Evolutionary conservation across 2,329 filamentous ascomycete genomes (phyloP).

Genomic region (Clarireedia paspali): DNA sequence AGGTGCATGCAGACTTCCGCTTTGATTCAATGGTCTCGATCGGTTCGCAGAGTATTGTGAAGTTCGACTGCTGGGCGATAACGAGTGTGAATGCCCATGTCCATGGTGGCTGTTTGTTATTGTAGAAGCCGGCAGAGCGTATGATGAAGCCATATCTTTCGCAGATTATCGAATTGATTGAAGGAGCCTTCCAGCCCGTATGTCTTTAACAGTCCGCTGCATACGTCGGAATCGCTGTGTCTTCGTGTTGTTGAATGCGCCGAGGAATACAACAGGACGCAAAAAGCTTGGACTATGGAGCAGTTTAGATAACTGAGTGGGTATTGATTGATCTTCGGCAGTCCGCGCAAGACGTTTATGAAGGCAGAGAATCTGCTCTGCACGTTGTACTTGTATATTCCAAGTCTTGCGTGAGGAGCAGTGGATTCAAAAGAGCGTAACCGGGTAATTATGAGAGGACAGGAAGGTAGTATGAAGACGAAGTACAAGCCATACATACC

Average conservation of each 20-base stretch:
- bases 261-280: neutral
- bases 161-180: slow-evolving; percentile 6
- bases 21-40: slow-evolving; percentile 18
- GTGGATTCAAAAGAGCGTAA: too few relatives aligned
- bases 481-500: too few relatives aligned
- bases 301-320: neutral
- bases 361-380: too few relatives aligned
- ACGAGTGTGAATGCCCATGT: slow-evolving; percentile 31
- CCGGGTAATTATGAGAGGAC: neutral
- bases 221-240: neutral
- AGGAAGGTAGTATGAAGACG: neutral
- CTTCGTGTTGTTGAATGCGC: neutral
- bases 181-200: slow-evolving; percentile 20
- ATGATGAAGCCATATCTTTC: slow-evolving; percentile 28
- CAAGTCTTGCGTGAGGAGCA: too few relatives aligned
- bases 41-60: slow-evolving; percentile 16
- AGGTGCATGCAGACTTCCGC: slow-evolving; percentile 22
- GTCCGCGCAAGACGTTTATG: too few relatives aligned
- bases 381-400: too few relatives aligned
- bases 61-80: slow-evolving; percentile 28
- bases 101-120: slow-evolving; percentile 25
- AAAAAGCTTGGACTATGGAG: slow-evolving; percentile 3
- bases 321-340: neutral
- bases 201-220: neutral
- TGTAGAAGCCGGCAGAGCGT: slow-evolving; percentile 28